phyloP scores from a whole-genome alignment of 176 grass and related monocot genomes.

The Poa pratensis region DNA sequence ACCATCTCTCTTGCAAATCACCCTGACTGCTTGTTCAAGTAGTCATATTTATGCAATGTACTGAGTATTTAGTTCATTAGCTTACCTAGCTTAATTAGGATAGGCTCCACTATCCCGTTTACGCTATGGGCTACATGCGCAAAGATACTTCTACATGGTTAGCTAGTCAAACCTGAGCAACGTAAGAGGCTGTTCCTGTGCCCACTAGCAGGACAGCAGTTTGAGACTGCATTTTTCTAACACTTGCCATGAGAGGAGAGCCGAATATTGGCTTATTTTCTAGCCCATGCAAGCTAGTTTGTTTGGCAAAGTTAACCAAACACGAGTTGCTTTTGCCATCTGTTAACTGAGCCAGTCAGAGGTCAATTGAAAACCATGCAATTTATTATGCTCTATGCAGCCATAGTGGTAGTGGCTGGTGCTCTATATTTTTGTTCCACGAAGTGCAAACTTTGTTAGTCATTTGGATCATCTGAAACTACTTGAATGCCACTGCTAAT shows the following conservation, averaged over 20 bases:
- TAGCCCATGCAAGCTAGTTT: conserved; percentile 8
- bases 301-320: background rate
- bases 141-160: background rate
- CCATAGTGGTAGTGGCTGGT: background rate
- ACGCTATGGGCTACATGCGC: background rate
- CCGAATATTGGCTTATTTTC: background rate
- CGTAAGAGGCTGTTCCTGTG: background rate
- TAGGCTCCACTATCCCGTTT: conserved; percentile 3
- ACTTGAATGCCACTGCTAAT: conserved; percentile 33
- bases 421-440: background rate
- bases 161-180: background rate
- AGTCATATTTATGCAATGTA: conserved; percentile 1
- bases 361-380: background rate
- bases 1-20: conserved; percentile 13
- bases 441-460: background rate
- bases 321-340: background rate
- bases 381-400: background rate
- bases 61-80: background rate
- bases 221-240: background rate
- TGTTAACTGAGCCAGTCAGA: background rate
- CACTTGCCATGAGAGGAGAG: background rate
- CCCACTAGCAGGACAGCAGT: background rate
- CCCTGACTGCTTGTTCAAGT: background rate
- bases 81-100: background rate
- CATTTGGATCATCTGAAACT: conserved; percentile 23